phyloP scores from a whole-genome alignment of 768 basidiomycete genomes.

The Baorangia bicolor region DNA sequence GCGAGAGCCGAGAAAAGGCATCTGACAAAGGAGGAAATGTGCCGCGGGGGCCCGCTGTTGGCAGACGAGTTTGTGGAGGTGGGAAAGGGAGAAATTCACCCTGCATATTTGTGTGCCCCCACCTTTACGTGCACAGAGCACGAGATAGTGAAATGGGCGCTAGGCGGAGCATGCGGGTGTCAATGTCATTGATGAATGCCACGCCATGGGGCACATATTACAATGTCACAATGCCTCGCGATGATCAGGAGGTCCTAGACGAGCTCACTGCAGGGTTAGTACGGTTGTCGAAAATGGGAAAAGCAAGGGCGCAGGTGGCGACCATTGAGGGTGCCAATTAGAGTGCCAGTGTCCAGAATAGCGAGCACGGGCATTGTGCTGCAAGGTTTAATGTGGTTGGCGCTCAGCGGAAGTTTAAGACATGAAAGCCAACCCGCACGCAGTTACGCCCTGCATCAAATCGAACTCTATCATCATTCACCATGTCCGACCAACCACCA shows the following conservation, averaged over 20 bases:
- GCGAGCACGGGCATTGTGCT: slow-evolving; percentile 17
- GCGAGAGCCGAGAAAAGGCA: slow-evolving; percentile 5
- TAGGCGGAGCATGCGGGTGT: neutral
- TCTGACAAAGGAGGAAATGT: neutral
- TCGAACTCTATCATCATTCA: neutral
- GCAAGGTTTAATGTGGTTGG: neutral
- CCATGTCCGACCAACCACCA: slow-evolving; percentile 11
- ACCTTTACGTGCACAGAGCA: slow-evolving; percentile 4
- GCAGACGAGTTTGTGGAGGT: neutral
- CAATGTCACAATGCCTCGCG: neutral
- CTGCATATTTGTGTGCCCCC: neutral
- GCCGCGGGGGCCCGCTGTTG: neutral
- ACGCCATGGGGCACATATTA: too few relatives aligned
- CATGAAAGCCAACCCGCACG: neutral
- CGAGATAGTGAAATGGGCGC: neutral
- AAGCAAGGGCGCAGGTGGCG: too few relatives aligned
- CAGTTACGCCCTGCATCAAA: neutral
- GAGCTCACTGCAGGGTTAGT: too few relatives aligned
- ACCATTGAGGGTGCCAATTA: neutral
- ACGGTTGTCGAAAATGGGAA: too few relatives aligned
- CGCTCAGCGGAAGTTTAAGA: neutral
- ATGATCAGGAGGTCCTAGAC: too few relatives aligned
- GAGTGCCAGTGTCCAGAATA: slow-evolving; percentile 18
- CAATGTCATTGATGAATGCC: too few relatives aligned
- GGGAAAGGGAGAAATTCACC: neutral